A percentile compares a stretch with the other conserved stretches of the same genome.
Evolutionary conservation across 352 stramenopile species (phyloP).

Genomic region (Phytopythium cucurbitacearum): DNA sequence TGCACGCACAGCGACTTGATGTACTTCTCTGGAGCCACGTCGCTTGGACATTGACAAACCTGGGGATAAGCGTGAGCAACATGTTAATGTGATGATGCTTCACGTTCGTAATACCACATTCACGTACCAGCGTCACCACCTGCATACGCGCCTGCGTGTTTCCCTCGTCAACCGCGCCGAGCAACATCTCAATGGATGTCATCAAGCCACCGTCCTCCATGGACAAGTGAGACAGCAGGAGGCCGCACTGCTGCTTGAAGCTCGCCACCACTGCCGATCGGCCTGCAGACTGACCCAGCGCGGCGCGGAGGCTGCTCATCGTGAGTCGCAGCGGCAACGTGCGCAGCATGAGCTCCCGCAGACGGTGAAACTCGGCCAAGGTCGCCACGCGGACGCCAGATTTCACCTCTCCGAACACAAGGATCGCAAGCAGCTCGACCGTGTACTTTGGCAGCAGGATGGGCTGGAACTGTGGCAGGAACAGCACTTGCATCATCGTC

Average conservation of each 20-base stretch:
- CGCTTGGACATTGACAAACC: constrained; percentile 66
- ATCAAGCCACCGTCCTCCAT: constrained; percentile 72
- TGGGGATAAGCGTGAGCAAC: constrained; percentile 6
- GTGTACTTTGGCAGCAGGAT: constrained; percentile 81
- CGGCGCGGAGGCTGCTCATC: constrained; percentile 72
- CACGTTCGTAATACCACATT: background rate
- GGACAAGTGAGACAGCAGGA: constrained; percentile 51
- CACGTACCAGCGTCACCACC: constrained; percentile 55
- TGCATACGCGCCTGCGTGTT: constrained; percentile 84
- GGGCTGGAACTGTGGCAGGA: constrained; percentile 67
- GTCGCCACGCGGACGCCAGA: constrained; percentile 20
- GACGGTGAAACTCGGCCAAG: constrained; percentile 29
- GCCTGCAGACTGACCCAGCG: constrained; percentile 39
- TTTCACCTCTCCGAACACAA: constrained; percentile 36
- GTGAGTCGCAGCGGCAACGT: constrained; percentile 59
- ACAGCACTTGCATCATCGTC: constrained; percentile 53
- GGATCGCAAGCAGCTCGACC: constrained; percentile 62
- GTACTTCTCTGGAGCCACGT: constrained; percentile 39
- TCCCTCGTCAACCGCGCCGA: constrained; percentile 69
- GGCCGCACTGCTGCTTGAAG: constrained; percentile 65
- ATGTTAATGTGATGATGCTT: no score
- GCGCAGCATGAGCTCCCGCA: constrained; percentile 37
- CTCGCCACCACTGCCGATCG: constrained; percentile 5
- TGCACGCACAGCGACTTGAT: constrained; percentile 41
- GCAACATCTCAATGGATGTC: constrained; percentile 79